These are phyloP conservation scores for Seiridium unicorne DNA, from an alignment of 2,329 filamentous ascomycete species.

Conservation along the genomic window DNA sequence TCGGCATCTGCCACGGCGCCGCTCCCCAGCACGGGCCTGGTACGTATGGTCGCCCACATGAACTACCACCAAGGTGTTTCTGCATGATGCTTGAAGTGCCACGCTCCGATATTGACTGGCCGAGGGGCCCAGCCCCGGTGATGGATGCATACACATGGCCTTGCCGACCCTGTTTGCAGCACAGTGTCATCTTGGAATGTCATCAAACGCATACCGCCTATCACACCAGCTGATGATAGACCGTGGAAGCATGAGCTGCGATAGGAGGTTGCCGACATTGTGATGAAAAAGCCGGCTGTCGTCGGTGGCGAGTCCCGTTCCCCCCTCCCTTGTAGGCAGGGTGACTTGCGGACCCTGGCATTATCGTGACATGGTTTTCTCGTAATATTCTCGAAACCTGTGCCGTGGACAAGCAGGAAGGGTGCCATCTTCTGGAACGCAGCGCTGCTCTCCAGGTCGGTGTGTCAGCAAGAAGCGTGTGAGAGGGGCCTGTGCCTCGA, in stretches of 20 bases:
- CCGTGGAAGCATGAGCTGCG: background rate
- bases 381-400: too few species aligned
- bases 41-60: conserved; percentile 5
- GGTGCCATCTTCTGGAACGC: too few species aligned
- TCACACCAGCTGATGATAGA: background rate
- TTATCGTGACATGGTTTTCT: too few species aligned
- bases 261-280: background rate
- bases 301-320: background rate
- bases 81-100: conserved; percentile 5
- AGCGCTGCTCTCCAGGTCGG: too few species aligned
- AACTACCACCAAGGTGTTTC: conserved; percentile 7
- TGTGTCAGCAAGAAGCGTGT: too few species aligned
- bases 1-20: conserved; percentile 6
- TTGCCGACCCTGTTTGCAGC: conserved; percentile 3
- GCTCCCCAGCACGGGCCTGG: background rate
- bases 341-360: too few species aligned
- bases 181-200: background rate
- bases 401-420: too few species aligned
- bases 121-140: background rate
- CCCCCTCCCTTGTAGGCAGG: background rate
- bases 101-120: background rate
- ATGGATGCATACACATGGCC: conserved; percentile 4
- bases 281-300: too few species aligned
- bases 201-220: background rate
- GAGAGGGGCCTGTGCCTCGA: background rate